phyloP scores from a whole-genome alignment of 306 rosid species.

The Amphicarpaea edgeworthii region DNA sequence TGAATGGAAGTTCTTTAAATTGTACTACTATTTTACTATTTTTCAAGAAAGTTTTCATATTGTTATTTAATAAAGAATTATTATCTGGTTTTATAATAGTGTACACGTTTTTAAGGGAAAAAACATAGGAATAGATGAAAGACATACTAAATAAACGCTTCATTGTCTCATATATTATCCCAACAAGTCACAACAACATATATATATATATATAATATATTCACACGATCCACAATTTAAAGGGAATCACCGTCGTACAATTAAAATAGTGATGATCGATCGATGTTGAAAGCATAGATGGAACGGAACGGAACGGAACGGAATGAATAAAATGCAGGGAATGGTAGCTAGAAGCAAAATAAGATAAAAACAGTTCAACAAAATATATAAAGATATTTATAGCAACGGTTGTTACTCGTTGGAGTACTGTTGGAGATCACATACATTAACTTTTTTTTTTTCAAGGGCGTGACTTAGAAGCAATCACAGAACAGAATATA shows the following conservation, averaged over 20 bases:
- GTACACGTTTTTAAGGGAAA: not conserved
- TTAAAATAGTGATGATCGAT: not conserved
- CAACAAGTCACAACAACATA: constrained; percentile 21
- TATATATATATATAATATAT: not conserved
- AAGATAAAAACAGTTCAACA: not conserved
- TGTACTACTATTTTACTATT: too few relatives aligned
- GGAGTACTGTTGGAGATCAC: not conserved
- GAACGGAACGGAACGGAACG: not conserved
- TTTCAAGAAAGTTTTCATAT: not conserved
- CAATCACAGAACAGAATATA: constrained; percentile 57
- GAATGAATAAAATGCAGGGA: not conserved
- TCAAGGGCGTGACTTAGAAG: constrained; percentile 62
- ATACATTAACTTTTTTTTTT: not conserved
- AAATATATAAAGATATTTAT: not conserved
- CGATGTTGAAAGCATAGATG: not conserved
- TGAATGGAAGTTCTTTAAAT: not conserved
- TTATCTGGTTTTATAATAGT: not conserved
- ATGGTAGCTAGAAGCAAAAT: not conserved
- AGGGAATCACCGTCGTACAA: not conserved
- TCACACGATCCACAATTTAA: constrained; percentile 26
- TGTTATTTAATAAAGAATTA: not conserved
- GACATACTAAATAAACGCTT: constrained; percentile 22
- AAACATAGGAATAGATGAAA: not conserved
- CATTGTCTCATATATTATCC: constrained; percentile 24
- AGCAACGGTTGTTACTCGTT: not conserved